phyloP scores from a whole-genome alignment of 768 basidiomycete genomes.

The Phanerochaete carnosa region DNA sequence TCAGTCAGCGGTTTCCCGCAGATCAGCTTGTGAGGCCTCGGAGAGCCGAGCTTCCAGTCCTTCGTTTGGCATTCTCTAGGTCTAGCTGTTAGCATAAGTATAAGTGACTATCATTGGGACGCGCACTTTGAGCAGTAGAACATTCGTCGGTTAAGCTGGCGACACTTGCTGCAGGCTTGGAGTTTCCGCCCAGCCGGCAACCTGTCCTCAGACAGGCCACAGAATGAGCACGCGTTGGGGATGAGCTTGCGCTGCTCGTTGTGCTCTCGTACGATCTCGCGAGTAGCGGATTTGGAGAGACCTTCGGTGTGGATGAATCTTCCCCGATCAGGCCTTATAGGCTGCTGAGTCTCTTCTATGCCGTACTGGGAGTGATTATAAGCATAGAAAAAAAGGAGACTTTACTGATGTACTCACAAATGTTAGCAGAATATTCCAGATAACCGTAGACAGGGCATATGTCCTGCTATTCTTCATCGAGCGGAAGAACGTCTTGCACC shows the following conservation, averaged over 20 bases:
- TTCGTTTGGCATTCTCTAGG: neutral
- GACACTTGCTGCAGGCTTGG: neutral
- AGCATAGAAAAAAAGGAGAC: too few species aligned
- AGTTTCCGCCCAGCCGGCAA: neutral
- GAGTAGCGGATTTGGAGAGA: too few species aligned
- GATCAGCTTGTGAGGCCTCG: slow-evolving; percentile 1
- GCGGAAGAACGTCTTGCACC: neutral
- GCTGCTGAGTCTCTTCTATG: too few species aligned
- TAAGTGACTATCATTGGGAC: neutral
- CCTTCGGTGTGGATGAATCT: too few species aligned
- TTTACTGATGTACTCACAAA: neutral
- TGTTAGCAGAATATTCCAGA: neutral
- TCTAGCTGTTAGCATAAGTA: neutral
- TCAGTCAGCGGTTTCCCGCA: neutral
- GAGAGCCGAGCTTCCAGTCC: neutral
- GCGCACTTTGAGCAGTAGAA: neutral
- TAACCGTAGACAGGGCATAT: neutral
- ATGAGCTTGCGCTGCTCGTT: too few species aligned
- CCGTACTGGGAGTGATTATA: too few species aligned
- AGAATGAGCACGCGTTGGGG: too few species aligned
- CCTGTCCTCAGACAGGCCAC: neutral
- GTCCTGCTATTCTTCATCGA: neutral
- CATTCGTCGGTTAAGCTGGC: neutral
- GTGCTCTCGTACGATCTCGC: too few species aligned
- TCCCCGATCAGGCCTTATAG: too few species aligned